A percentile compares a stretch with the other conserved stretches of the same genome.
Conservation (phyloP, 768 basidiomycete species). For the Pleurotus platypus region DNA sequence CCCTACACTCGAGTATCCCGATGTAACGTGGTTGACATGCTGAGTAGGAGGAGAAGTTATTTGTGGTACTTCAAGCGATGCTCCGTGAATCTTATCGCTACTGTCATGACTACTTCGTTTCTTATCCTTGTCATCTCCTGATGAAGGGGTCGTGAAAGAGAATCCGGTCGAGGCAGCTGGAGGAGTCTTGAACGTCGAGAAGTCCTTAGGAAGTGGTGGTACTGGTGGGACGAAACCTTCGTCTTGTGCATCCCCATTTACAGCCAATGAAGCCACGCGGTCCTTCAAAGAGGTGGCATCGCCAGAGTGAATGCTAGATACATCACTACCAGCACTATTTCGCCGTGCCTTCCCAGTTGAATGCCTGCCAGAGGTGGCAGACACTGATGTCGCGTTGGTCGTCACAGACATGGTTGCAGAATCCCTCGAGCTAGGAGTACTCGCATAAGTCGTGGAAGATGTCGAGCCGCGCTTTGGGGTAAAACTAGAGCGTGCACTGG, state of each 20-base stretch:
- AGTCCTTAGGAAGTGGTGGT: slow-evolving; percentile 87
- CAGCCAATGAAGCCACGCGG: slow-evolving; percentile 58
- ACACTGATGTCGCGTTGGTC: slow-evolving; percentile 76
- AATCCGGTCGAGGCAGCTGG: slow-evolving; percentile 55
- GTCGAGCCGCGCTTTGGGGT: slow-evolving; percentile 87
- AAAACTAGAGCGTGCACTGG: slow-evolving; percentile 65
- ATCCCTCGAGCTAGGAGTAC: slow-evolving; percentile 82
- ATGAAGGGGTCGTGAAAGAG: slow-evolving; percentile 42
- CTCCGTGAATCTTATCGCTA: slow-evolving; percentile 41
- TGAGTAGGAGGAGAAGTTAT: slow-evolving; percentile 23
- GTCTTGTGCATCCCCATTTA: slow-evolving; percentile 57
- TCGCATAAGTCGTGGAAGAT: slow-evolving; percentile 83
- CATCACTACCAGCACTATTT: slow-evolving; percentile 86
- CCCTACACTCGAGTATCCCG: slow-evolving; percentile 27
- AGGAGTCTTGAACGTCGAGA: slow-evolving; percentile 74
- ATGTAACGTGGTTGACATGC: slow-evolving; percentile 22
- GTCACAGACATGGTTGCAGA: slow-evolving; percentile 78
- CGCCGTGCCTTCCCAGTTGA: slow-evolving; percentile 65
- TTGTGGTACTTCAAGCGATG: slow-evolving; percentile 50
- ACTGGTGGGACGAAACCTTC: slow-evolving; percentile 82
- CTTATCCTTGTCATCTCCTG: slow-evolving; percentile 36
- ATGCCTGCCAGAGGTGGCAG: slow-evolving; percentile 68
- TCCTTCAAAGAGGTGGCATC: slow-evolving; percentile 66
- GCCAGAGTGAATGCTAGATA: slow-evolving; percentile 69
- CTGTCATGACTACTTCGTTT: slow-evolving; percentile 38